Evolutionary conservation across 2,329 filamentous ascomycete species (phyloP), one percentile per base, ranked within the genome.

Genomic region (Epicoccum nigrum): DNA sequence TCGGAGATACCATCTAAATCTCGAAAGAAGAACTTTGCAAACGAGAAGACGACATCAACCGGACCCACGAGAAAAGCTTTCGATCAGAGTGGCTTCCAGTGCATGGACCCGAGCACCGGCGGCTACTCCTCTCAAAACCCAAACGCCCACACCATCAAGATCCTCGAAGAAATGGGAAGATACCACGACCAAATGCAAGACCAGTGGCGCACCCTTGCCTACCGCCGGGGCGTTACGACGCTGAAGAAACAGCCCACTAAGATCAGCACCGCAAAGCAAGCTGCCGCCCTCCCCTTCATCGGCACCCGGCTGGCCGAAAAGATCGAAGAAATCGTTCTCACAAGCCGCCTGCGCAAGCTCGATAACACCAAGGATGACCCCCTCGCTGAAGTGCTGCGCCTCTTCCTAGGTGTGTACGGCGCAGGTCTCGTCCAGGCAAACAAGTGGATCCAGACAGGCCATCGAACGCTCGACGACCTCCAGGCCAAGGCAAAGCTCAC

Each of bases 301-400:
- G 92, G 92, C 7, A 64, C 78, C 9, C 82, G 89, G 1, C 76
- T 97, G 1, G 92, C 92, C 0, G 79, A 83, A 20, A 96, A 96
- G 71, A 94, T 97, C 56, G 90, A 94, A 63, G 93, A 97, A 68
- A 96, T 97, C 34, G 89, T 85, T 2, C 79, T 80, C 31, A 96
- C 90, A 0, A 83, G 90, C 63, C 79, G 80, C 20, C 81, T 97
- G 1, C 82, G 82, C 33, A 82, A 87, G 30, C 80, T 97, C 0
- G 88, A 96, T 27, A 84, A 86, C 61, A 84, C 88, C 0, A 81
- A 83, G 46, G 73, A 79, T 3, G 88, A 95, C 38, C 83, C 87
- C 0, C 77, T 80, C n/a, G 85, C 91, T 56, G 74, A 79, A 13
- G 74, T 84, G 0, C 74, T 96, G 1, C 83, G 86, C 50, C 70